Evolutionary conservation across 371 early-diverging fungal species (phyloP), one percentile per base, ranked within the genome.

Genomic region (Mucor racemosus): DNA sequence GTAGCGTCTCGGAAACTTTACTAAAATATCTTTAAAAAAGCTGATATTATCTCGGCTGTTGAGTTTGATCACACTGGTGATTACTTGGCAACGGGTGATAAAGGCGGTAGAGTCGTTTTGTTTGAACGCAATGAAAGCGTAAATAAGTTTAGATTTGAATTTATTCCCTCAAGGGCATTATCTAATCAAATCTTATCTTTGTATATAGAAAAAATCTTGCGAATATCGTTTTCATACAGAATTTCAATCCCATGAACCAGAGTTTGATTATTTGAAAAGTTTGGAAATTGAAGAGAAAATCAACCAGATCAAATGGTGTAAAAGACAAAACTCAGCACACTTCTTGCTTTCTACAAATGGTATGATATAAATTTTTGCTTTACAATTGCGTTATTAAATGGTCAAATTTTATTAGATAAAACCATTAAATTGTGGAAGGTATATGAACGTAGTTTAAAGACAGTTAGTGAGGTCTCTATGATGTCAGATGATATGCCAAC

Each of bases 201-300:
- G 21, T 31, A 13, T 36, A n/a, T 57, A 95, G 95, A 95, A 95
- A 84, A 92, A 93, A 71, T 88, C 88, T 10, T 95, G 95, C 82
- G 96, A 95, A 78, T 96, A 95, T 84, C 90, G 91, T 71, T 96
- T 96, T 69, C 92, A 91, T 72, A 94, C 96, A 53, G 96, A 96
- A 76, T 96, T 96, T 70, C 95, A 96, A 77, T 95, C 95, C 48
- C 97, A 97, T 81, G 94, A 95, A 81, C 92, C 96, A 26, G 96
- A 95, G 77, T 97, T 98, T 71, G 99, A 98, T 80, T 97, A 96
- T 77, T 87, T 98, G 56, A 96, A 97, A 82, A 93, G 93, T 82
- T 81, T 96, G 76, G 97, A 96, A 74, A 96, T 98, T 57, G 93
- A 95, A 76, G 98, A 98, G 75, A 95, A 97, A 77, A 96, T 98